phyloP scores from a whole-genome alignment of 768 basidiomycete species.

The Lactarius quietus region DNA sequence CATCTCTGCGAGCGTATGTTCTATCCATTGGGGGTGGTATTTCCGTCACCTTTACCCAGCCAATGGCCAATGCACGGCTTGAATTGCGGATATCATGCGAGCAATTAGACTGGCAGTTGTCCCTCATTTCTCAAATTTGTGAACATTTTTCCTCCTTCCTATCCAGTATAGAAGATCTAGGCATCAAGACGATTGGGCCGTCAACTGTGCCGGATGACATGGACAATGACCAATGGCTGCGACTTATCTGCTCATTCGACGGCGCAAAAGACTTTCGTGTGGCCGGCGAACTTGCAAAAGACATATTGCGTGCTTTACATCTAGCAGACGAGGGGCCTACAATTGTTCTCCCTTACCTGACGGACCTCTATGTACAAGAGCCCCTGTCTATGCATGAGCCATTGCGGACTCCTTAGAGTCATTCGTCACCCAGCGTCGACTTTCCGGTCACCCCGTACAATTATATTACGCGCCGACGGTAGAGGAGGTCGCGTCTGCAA shows the following conservation, averaged over 20 bases:
- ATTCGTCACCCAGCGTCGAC: neutral
- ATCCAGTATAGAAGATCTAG: neutral
- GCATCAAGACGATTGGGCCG: neutral
- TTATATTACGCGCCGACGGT: neutral
- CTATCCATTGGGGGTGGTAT: too few species aligned
- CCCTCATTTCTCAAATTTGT: neutral
- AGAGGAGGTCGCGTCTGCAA: neutral
- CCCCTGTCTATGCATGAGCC: neutral
- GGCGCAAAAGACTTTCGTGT: neutral
- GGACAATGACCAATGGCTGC: neutral
- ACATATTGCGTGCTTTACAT: neutral
- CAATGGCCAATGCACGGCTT: neutral
- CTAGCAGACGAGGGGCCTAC: neutral
- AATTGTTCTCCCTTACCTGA: neutral
- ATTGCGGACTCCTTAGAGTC: neutral
- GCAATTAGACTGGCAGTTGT: neutral
- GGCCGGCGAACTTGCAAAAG: neutral
- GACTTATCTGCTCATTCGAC: neutral
- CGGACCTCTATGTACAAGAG: neutral
- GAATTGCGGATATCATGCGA: neutral
- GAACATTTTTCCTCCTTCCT: neutral
- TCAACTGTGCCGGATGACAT: too few species aligned
- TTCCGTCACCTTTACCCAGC: neutral
- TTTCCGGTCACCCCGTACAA: neutral
- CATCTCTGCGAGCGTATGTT: neutral